phyloP scores from a whole-genome alignment of 306 rosid species.

The Albizia julibrissin region DNA sequence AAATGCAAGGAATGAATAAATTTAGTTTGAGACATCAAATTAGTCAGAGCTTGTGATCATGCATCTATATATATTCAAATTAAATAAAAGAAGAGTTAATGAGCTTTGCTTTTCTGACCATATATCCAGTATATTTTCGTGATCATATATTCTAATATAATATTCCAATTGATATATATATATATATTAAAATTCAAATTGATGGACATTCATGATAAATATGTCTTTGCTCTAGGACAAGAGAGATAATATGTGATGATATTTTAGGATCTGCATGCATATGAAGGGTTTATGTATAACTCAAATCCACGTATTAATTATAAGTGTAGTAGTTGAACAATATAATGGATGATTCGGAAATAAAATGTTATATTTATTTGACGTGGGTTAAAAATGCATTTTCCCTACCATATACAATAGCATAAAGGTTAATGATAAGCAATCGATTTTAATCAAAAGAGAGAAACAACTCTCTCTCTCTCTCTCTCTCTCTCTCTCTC shows the following conservation, averaged over 20 bases:
- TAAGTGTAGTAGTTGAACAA: too few species aligned
- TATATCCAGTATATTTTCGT: neutral
- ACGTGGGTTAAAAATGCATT: too few species aligned
- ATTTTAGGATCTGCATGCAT: neutral
- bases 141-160: neutral
- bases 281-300: neutral
- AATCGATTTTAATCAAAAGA: too few species aligned
- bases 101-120: neutral
- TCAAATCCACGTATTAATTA: neutral
- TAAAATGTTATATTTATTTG: too few species aligned
- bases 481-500: too few species aligned
- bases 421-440: too few species aligned
- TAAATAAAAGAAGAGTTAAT: neutral
- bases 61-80: neutral
- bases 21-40: neutral
- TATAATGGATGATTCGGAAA: too few species aligned
- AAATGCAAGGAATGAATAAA: too few species aligned
- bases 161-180: neutral
- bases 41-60: neutral
- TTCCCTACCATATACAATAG: too few species aligned
- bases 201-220: neutral
- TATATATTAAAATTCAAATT: too few species aligned
- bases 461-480: too few species aligned
- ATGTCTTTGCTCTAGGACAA: neutral
- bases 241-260: neutral